Evolutionary conservation across 2,329 filamentous ascomycete species (phyloP).

Genomic region (Stromatinia cepivora): DNA sequence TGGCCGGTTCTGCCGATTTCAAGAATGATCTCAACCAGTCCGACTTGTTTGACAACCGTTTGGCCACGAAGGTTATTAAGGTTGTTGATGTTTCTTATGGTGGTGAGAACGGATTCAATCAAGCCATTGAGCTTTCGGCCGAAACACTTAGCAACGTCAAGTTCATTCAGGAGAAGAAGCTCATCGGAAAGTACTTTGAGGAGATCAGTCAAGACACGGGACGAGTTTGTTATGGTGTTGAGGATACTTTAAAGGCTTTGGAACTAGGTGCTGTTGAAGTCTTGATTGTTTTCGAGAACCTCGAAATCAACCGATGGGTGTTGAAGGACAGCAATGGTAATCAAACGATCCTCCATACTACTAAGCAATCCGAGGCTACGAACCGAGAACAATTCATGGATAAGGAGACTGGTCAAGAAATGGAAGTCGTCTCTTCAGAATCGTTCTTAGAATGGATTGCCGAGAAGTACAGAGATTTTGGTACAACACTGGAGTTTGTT

Average conservation of each 20-base stretch:
- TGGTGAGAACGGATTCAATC: constrained; percentile 99
- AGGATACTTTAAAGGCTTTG: constrained; percentile 94
- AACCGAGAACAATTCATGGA: constrained; percentile 88
- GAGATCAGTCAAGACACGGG: constrained; percentile 98
- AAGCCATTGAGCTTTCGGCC: constrained; percentile 91
- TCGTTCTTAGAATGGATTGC: constrained; percentile 99
- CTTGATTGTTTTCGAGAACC: constrained; percentile 94
- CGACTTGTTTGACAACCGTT: constrained; percentile 92
- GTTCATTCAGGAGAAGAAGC: constrained; percentile 99
- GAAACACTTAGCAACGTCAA: constrained; percentile 99
- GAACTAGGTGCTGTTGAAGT: constrained; percentile 94
- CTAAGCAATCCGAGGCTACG: constrained; percentile 74
- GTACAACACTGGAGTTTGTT: constrained; percentile 93
- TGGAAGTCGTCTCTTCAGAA: constrained; percentile 85
- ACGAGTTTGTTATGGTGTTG: constrained; percentile 95
- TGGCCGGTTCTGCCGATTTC: constrained; percentile 98
- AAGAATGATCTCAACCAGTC: constrained; percentile 99
- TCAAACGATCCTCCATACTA: constrained; percentile 81
- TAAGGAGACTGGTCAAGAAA: constrained; percentile 92
- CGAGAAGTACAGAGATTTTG: constrained; percentile 97
- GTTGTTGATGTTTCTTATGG: constrained; percentile 98
- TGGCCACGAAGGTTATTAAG: constrained; percentile 96
- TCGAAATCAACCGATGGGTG: constrained; percentile 90
- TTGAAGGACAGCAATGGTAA: constrained; percentile 75
- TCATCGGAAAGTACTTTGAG: constrained; percentile 98